phyloP scores from a whole-genome alignment of 2,329 filamentous ascomycete species.

The Epichloe brachyelytri region DNA sequence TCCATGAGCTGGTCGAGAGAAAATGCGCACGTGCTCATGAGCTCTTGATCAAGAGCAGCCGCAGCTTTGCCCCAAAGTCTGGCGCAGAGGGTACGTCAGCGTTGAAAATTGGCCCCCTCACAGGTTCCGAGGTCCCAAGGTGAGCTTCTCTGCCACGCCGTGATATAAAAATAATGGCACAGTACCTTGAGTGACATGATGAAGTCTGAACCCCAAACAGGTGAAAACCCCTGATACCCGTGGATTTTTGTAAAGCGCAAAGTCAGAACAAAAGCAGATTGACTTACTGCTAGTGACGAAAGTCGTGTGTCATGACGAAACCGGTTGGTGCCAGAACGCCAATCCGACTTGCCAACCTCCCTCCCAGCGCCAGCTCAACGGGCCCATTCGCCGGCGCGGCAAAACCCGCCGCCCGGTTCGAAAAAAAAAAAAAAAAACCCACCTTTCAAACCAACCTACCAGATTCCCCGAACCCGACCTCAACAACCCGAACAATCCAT shows the following conservation, averaged over 20 bases:
- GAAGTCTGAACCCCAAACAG: not conserved
- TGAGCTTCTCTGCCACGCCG: not conserved
- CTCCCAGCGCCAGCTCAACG: no score
- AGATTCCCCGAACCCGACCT: not conserved
- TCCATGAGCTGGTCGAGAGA: conserved; percentile 97
- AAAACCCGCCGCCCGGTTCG: conserved; percentile 21
- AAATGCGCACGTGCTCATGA: conserved; percentile 82
- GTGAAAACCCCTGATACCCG: not conserved
- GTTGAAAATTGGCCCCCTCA: not conserved
- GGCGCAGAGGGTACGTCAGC: not conserved
- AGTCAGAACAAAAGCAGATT: no score
- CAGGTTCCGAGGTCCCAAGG: not conserved
- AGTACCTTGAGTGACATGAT: conserved; percentile 1
- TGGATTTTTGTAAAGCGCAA: not conserved
- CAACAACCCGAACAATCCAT: not conserved
- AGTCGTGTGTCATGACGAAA: not conserved
- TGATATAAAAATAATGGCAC: not conserved
- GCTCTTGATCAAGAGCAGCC: conserved; percentile 77
- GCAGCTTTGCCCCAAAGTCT: conserved; percentile 83
- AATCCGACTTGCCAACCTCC: no score
- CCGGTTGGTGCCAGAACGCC: no score
- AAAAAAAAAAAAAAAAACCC: conserved; percentile 11
- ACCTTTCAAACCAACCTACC: not conserved
- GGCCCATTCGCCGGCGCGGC: conserved; percentile 18
- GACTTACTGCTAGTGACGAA: no score